Percentiles rank a stretch among this genome's conserved stretches.
Evolutionary conservation across 805 yeast species (phyloP).

Genomic region (Zygoascus ofunaensis): DNA sequence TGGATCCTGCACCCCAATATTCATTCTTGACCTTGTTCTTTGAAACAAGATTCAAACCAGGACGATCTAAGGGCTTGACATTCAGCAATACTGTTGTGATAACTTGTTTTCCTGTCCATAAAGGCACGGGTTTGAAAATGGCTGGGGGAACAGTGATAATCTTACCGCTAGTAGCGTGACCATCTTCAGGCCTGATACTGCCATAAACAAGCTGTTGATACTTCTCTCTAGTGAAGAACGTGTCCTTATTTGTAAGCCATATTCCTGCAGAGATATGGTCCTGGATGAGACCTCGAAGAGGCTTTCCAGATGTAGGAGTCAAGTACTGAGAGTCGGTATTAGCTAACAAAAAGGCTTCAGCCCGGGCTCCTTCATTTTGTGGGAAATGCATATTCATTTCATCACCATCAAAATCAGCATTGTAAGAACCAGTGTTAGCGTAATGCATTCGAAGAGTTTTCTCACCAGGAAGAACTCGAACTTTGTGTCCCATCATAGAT

Average conservation of each 20-base stretch:
- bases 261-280: slow-evolving; percentile 99
- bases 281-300: slow-evolving; percentile 97
- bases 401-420: slow-evolving; percentile 99
- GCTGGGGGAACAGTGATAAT: slow-evolving; percentile 85
- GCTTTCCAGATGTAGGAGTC: slow-evolving; percentile 97
- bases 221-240: slow-evolving; percentile 80
- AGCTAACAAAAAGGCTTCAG: slow-evolving; percentile 91
- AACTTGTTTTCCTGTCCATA: slow-evolving; percentile 98
- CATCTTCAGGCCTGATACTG: slow-evolving; percentile 94
- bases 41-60: slow-evolving; percentile 80
- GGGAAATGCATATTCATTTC: slow-evolving; percentile 99
- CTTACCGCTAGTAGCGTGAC: slow-evolving; percentile 57
- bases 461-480: slow-evolving; percentile 93
- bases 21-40: slow-evolving; percentile 87
- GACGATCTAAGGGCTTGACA: slow-evolving; percentile 76
- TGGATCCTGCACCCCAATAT: slow-evolving; percentile 83
- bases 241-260: slow-evolving; percentile 90
- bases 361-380: slow-evolving; percentile 92
- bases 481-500: slow-evolving; percentile 99
- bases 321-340: slow-evolving; percentile 95
- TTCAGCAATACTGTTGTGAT: slow-evolving; percentile 86
- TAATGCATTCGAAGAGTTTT: slow-evolving; percentile 93
- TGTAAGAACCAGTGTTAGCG: slow-evolving; percentile 98
- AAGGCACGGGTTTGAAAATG: slow-evolving; percentile 69
- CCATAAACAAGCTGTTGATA: slow-evolving; percentile 93